Base-by-base conservation (phyloP, 345 rosid species). In the Eutrema heterophyllum region DNA sequence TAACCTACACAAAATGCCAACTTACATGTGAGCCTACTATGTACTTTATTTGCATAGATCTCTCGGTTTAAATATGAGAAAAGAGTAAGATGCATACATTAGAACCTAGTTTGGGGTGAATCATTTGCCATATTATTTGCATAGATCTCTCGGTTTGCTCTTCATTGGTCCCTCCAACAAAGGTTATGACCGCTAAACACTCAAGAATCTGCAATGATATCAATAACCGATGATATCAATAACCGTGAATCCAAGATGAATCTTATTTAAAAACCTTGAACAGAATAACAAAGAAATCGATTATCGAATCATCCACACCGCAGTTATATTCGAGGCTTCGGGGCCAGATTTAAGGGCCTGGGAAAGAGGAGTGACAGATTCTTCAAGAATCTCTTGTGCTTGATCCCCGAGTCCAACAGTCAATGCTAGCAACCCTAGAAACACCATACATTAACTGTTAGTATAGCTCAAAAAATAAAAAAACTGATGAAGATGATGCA, bases 101-200 rank as follows among this genome's bases (percentile, higher is more conserved):
- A 52, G 99, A 85, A 35, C 92, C 91, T 24, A 84, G 81, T 78
- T 90, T 95, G 52, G 96, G 98, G 66, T 82, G 92, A 78, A 90
- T 86, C 81, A 90, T 58, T 71, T 92, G 98, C 99, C 98, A 92
- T 81, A 92, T 88, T 38, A 87, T 84, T 72, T 87, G 84, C 97
- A 92, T 95, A 36, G 96, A 80, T 75, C 50, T 84, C 74, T 95
- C 97, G 5, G 91, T 95, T 73, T 88, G 87, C 35, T 80, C 92
- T 10, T 90, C 82, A 71, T 81, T 85, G 79, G 70, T 75, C 35
- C 85, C 94, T 44, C 98, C 91, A 76, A 88, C 89, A 79, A 92
- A 95, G 15, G 94, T 92, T 74, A 85, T 70, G 49, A 95, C 39
- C 18, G 99, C 98, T 83, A 95, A 73, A 78, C 97, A 90, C 73